These are phyloP conservation scores for Lolium perenne DNA, from an alignment of 176 grass and related monocot genomes.

Conservation along the genomic window DNA sequence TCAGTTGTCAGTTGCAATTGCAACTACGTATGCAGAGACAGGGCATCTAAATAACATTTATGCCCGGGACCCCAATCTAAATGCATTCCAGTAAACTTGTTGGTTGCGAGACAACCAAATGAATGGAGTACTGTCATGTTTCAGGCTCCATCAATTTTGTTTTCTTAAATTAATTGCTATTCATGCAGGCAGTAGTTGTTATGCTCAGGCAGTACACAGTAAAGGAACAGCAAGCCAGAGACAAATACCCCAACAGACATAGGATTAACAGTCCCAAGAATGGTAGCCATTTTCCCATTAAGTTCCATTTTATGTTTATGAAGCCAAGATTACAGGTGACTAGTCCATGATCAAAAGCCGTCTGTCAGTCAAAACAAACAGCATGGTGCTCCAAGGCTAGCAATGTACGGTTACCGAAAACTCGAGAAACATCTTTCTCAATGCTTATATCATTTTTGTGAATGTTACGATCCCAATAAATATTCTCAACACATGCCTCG, in stretches of 20 bases:
- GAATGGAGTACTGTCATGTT: not conserved
- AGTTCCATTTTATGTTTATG: constrained; percentile 42
- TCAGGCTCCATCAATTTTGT: constrained; percentile 20
- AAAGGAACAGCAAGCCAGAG: not conserved
- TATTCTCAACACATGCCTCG: constrained; percentile 41
- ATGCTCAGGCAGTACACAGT: constrained; percentile 8
- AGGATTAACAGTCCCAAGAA: not conserved
- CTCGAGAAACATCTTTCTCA: constrained; percentile 40
- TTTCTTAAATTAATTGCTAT: not conserved
- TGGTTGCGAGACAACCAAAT: constrained; percentile 34
- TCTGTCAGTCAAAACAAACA: constrained; percentile 33
- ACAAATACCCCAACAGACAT: not conserved
- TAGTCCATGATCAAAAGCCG: constrained; percentile 24
- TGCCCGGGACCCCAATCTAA: not conserved
- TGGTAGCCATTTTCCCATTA: not conserved
- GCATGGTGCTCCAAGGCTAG: constrained; percentile 24
- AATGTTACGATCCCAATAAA: constrained; percentile 50
- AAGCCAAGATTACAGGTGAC: constrained; percentile 45
- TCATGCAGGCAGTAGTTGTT: not conserved
- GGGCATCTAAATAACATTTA: constrained; percentile 28
- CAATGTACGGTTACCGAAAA: constrained; percentile 39
- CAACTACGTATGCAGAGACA: constrained; percentile 2
- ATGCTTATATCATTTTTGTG: constrained; percentile 55
- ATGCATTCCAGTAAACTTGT: not conserved
- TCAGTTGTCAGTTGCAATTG: not conserved